Base-by-base conservation (phyloP, 306 rosid genomes). In the Aeschynomene evenia region DNA sequence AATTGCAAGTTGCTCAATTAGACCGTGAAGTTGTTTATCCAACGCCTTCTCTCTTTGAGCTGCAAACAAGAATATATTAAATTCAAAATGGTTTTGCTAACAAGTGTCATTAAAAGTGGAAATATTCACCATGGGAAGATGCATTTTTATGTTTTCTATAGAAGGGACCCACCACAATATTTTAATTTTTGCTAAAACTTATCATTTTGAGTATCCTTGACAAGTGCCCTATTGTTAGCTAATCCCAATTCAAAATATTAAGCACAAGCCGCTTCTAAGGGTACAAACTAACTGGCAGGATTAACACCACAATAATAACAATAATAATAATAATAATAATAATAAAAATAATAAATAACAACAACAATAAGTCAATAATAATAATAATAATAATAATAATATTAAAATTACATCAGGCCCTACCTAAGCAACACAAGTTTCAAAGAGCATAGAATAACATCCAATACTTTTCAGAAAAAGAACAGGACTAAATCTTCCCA, bases 1-100 rank as follows among this genome's bases (percentile, higher is more conserved):
- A 55, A 66, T 80, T 8, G 85, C 97, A 20, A 94, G 89, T 66
- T 91, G 99, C 88, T 88, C 96, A 33, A 94, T 87, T 65, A 91
- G 88, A 76, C 95, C 85, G 74, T 88, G 96, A 63, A 88, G 94
- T 61, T 87, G 99, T 76, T 84, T 88, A 77, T 94, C 99, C 76
- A 90, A 82, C 59, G 83, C 71, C 84, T 94, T 94, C 88, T 90
- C 97, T 83, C 85, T 77, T 75, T 90, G 99, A 54, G 68, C 97
- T 91, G 96, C 86, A 83, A 71, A 72, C 53, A 49, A 31, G 69
- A 80, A 56, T 23, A 56, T 19, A 58, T 57, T 34, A 13, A 57
- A 53, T 31, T 40, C 56, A 43, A 57, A 49, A 53, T n/a, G n/a
- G n/a, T n/a, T n/a, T n/a, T n/a, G n/a, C n/a, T n/a, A n/a, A n/a